A percentile compares a stretch with the other conserved stretches of the same genome.
Conservation (phyloP, 2,329 filamentous ascomycete genomes). For the Alternaria alternata region DNA sequence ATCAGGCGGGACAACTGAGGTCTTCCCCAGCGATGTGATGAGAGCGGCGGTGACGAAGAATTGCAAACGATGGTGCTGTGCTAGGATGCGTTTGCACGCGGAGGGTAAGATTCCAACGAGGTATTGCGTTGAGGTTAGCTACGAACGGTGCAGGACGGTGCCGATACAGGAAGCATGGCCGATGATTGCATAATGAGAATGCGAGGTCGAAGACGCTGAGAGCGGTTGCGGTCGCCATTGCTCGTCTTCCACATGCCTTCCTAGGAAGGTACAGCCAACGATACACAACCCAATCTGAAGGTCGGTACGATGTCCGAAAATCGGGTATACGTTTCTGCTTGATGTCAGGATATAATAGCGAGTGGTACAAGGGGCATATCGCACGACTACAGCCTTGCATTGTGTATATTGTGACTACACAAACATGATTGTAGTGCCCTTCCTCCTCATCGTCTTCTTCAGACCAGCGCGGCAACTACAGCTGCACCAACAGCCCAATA, state of each 20-base stretch:
- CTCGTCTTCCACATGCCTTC: conserved; percentile 1
- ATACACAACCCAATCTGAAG: not conserved
- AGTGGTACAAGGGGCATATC: not conserved
- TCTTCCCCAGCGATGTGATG: not conserved
- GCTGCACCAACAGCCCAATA: conserved; percentile 19
- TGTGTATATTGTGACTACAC: not conserved
- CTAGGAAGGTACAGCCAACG: conserved; percentile 10
- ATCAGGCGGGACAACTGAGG: not conserved
- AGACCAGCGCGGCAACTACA: conserved; percentile 13
- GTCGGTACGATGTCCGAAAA: not conserved
- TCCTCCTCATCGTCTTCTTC: not conserved
- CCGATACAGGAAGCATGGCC: not conserved
- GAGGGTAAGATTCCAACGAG: not conserved
- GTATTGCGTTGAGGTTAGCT: not conserved
- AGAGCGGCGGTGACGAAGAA: not conserved
- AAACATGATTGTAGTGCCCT: not conserved
- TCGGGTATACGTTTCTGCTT: not conserved
- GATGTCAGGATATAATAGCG: not conserved
- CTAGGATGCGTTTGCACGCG: conserved; percentile 2
- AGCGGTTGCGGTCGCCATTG: conserved; percentile 4
- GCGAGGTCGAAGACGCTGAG: not conserved
- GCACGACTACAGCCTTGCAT: not conserved
- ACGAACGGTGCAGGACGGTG: not conserved
- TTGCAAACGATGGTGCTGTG: conserved; percentile 8
- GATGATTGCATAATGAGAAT: not conserved